Conservation (phyloP, 495 filamentous ascomycete genomes). For the Hypoxylon cercidicola region DNA sequence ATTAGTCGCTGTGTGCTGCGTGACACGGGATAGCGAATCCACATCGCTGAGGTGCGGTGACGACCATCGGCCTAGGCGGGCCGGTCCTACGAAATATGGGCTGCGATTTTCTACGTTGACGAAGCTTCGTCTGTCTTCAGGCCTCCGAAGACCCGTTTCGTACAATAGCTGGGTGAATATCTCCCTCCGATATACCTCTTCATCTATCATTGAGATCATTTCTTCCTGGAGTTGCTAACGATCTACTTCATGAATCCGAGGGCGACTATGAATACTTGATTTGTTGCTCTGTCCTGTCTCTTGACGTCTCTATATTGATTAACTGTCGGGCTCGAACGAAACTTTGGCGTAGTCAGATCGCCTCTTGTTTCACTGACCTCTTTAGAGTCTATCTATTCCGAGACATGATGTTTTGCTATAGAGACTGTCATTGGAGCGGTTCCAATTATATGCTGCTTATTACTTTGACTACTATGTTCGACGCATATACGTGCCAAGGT, state of each 20-base stretch:
- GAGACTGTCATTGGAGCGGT: too few species aligned
- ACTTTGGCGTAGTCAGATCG: not conserved
- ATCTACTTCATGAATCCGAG: not conserved
- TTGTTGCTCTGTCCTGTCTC: not conserved
- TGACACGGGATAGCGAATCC: conserved; percentile 1
- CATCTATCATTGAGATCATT: too few species aligned
- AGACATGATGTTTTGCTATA: too few species aligned
- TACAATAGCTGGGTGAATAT: not conserved
- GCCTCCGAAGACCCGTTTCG: not conserved
- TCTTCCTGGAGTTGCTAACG: not conserved
- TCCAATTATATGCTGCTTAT: too few species aligned
- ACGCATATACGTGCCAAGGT: too few species aligned
- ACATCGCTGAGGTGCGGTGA: not conserved
- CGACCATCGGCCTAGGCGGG: conserved; percentile 23
- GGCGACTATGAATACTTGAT: not conserved
- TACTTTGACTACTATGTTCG: too few species aligned
- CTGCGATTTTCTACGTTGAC: not conserved
- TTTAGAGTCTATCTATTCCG: not conserved
- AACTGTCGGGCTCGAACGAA: not conserved
- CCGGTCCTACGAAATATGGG: conserved; percentile 15
- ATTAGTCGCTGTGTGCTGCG: not conserved
- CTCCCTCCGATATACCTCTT: not conserved
- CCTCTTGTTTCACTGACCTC: not conserved
- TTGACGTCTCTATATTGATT: not conserved
- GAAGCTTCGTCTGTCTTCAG: conserved; percentile 2